A percentile compares a stretch with the other conserved stretches of the same genome.
These are phyloP conservation scores for Elasticomyces elasticus DNA, from an alignment of 495 filamentous ascomycete genomes.

Conservation along the genomic window DNA sequence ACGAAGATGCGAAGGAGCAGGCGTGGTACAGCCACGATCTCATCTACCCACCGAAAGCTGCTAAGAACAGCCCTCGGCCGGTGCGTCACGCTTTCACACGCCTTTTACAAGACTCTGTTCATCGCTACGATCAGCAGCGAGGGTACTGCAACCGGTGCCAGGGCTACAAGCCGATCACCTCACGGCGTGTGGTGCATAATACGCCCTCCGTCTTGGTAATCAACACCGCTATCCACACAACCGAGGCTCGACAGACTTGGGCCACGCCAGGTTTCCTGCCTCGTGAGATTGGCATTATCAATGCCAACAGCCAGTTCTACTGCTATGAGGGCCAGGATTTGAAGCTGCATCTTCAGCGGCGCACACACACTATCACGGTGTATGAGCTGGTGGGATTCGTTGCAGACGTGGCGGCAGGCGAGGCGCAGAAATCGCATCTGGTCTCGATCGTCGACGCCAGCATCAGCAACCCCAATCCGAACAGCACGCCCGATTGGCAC, in stretches of 20 bases:
- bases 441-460: slow-evolving; percentile 81
- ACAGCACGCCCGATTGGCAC: slow-evolving; percentile 64
- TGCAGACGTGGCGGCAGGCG: slow-evolving; percentile 72
- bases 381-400: slow-evolving; percentile 91
- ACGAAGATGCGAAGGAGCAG: slow-evolving; percentile 60
- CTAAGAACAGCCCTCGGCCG: slow-evolving; percentile 23
- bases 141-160: slow-evolving; percentile 88
- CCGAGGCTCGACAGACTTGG: slow-evolving; percentile 72
- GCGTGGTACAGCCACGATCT: slow-evolving; percentile 71
- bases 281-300: slow-evolving; percentile 78
- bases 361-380: slow-evolving; percentile 59
- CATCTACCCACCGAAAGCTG: slow-evolving; percentile 54
- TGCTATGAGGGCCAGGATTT: slow-evolving; percentile 85
- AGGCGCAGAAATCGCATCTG: slow-evolving; percentile 79
- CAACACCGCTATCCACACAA: slow-evolving; percentile 63
- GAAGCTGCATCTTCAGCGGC: slow-evolving; percentile 53
- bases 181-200: slow-evolving; percentile 65
- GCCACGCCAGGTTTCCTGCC: slow-evolving; percentile 80
- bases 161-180: slow-evolving; percentile 71
- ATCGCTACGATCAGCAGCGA: slow-evolving; percentile 65
- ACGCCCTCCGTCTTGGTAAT: slow-evolving; percentile 76
- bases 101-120: slow-evolving; percentile 75
- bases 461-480: slow-evolving; percentile 32
- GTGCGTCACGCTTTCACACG: slow-evolving; percentile 63
- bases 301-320: slow-evolving; percentile 71